Conservation (phyloP, 2,329 filamentous ascomycete species). For the Amesomyces nigricolor region DNA sequence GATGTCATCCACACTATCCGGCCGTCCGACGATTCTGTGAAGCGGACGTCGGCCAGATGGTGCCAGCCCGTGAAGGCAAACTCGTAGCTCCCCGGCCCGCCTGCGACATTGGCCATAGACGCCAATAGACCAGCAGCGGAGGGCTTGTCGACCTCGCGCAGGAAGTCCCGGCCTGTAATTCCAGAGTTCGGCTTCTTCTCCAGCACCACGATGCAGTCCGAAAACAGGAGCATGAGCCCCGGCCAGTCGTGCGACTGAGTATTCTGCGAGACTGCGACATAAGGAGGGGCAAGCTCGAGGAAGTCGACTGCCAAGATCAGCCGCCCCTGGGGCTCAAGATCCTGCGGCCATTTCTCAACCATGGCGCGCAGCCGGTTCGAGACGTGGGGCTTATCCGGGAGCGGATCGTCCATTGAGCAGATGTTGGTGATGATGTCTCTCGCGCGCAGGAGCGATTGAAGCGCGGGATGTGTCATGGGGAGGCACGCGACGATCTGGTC, state of each 20-base stretch:
- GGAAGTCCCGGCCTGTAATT: slow-evolving; percentile 66
- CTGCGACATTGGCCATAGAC: slow-evolving; percentile 58
- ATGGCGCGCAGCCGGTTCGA: slow-evolving; percentile 69
- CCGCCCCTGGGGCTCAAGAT: slow-evolving; percentile 68
- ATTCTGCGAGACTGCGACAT: slow-evolving; percentile 38
- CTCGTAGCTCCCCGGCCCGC: slow-evolving; percentile 59
- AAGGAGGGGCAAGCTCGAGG: slow-evolving; percentile 69
- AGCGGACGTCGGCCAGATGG: slow-evolving; percentile 61
- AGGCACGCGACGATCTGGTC: slow-evolving; percentile 88
- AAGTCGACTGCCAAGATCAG: slow-evolving; percentile 78
- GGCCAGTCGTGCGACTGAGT: slow-evolving; percentile 43
- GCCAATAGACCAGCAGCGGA: slow-evolving; percentile 58
- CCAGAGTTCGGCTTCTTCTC: slow-evolving; percentile 61
- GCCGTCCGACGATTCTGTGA: slow-evolving; percentile 64
- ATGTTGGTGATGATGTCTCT: slow-evolving; percentile 94
- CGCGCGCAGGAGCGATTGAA: slow-evolving; percentile 77
- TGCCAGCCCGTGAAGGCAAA: slow-evolving; percentile 72
- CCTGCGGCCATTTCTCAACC: slow-evolving; percentile 69
- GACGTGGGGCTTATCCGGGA: slow-evolving; percentile 65
- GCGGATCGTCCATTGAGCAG: slow-evolving; percentile 78
- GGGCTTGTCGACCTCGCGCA: slow-evolving; percentile 81
- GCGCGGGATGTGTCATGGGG: slow-evolving; percentile 77
- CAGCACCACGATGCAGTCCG: slow-evolving; percentile 72
- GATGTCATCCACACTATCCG: slow-evolving; percentile 64
- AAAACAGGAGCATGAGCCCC: slow-evolving; percentile 77